These are phyloP conservation scores for Ziziphus jujuba DNA, from an alignment of 306 rosid genomes.

Conservation along the genomic window DNA sequence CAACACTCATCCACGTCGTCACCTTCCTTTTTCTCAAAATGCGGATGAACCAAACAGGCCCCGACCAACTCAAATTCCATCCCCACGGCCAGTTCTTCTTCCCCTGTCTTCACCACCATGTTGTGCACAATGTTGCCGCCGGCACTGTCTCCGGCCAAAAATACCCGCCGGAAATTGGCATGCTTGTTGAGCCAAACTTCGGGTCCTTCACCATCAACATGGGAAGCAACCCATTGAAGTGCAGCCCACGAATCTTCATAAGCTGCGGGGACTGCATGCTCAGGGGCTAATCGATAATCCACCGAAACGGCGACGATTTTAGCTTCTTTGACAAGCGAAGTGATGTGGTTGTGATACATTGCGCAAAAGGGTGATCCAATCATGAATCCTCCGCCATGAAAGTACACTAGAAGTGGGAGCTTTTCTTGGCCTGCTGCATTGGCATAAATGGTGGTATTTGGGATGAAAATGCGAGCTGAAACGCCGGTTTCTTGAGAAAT, in stretches of 20 bases:
- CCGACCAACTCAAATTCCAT: constrained; percentile 49
- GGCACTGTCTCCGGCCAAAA: constrained; percentile 60
- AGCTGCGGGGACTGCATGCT: constrained; percentile 53
- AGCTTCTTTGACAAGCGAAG: constrained; percentile 37
- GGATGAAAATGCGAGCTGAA: constrained; percentile 56
- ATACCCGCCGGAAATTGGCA: constrained; percentile 48
- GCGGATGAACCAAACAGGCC: constrained; percentile 52
- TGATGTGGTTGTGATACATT: constrained; percentile 42
- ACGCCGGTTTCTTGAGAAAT: constrained; percentile 51
- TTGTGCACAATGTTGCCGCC: no score
- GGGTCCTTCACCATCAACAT: constrained; percentile 41
- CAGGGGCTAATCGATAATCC: constrained; percentile 67
- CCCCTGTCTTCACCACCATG: no score
- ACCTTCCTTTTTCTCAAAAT: constrained; percentile 22
- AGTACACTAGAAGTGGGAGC: constrained; percentile 62
- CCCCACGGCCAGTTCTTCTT: constrained; percentile 9
- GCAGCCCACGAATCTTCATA: constrained; percentile 66
- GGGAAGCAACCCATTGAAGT: constrained; percentile 61
- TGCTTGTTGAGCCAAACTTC: constrained; percentile 53
- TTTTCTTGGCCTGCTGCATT: constrained; percentile 25
- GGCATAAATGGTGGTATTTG: constrained; percentile 20
- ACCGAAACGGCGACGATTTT: constrained; percentile 60
- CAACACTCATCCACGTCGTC: neutral
- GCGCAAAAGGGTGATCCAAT: constrained; percentile 60
- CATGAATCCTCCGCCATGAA: constrained; percentile 76